Percentiles rank a stretch among this genome's conserved stretches.
Evolutionary conservation across 2,329 filamentous ascomycete genomes (phyloP).

Genomic region (Apiospora sp.): DNA sequence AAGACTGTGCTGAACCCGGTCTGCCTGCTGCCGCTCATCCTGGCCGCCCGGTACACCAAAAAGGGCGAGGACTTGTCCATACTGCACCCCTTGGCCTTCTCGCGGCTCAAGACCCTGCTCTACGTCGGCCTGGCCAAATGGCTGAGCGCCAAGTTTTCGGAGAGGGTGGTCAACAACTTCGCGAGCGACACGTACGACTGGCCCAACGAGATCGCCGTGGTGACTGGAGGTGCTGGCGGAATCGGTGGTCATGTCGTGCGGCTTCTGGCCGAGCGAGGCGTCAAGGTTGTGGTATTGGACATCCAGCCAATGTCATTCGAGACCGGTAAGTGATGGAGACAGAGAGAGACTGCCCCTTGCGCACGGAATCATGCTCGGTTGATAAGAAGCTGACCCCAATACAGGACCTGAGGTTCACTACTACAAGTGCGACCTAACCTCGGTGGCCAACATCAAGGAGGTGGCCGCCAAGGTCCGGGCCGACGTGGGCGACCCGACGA

Average conservation of each 20-base stretch:
- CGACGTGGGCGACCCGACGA: slow-evolving; percentile 45
- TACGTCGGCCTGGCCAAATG: slow-evolving; percentile 58
- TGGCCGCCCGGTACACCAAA: slow-evolving; percentile 70
- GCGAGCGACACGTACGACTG: slow-evolving; percentile 66
- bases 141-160: slow-evolving; percentile 60
- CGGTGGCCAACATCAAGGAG: slow-evolving; percentile 54
- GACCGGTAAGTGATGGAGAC: slow-evolving; percentile 31
- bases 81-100: slow-evolving; percentile 59
- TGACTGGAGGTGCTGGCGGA: slow-evolving; percentile 78
- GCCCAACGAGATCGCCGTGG: slow-evolving; percentile 73
- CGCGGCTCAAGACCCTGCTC: slow-evolving; percentile 61
- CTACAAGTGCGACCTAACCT: slow-evolving; percentile 76
- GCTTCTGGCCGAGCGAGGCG: slow-evolving; percentile 68
- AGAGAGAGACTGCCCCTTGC: background rate
- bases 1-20: slow-evolving; percentile 70
- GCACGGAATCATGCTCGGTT: background rate
- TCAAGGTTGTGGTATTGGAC: slow-evolving; percentile 77
- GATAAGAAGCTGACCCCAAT: slow-evolving; percentile 30
- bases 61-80: slow-evolving; percentile 63
- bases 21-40: slow-evolving; percentile 68
- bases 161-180: slow-evolving; percentile 58
- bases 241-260: slow-evolving; percentile 74
- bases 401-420: slow-evolving; percentile 66
- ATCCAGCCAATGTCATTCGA: slow-evolving; percentile 57
- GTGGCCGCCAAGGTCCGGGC: slow-evolving; percentile 52